Conservation (phyloP, 2,329 filamentous ascomycete genomes). For the Ophiostoma fasciatum region DNA sequence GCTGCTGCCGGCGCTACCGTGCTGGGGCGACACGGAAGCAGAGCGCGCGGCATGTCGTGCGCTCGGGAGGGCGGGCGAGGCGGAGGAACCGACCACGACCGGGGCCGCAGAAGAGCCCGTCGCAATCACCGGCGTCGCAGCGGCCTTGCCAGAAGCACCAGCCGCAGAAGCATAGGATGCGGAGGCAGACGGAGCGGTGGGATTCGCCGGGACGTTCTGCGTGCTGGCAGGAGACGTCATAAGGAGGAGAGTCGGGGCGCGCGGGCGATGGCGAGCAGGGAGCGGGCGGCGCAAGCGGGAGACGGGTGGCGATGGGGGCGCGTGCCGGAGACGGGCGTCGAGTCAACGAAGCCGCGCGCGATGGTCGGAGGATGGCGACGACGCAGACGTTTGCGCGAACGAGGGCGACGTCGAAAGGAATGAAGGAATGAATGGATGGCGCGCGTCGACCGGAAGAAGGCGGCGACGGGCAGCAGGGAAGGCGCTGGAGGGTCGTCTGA, state of each 20-base stretch:
- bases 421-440: slow-evolving; percentile 3
- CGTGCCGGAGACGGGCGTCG: too few relatives aligned
- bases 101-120: slow-evolving; percentile 39
- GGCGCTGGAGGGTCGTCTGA: too few relatives aligned
- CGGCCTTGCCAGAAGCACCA: slow-evolving; percentile 46
- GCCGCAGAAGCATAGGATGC: slow-evolving; percentile 54
- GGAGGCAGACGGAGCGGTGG: slow-evolving; percentile 36
- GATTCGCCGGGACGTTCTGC: slow-evolving; percentile 42
- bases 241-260: slow-evolving; percentile 27
- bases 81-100: too few relatives aligned
- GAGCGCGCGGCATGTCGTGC: slow-evolving; percentile 46
- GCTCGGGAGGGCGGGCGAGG: slow-evolving; percentile 25
- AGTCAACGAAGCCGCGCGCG: too few relatives aligned
- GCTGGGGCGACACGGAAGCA: slow-evolving; percentile 63
- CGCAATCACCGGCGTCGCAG: slow-evolving; percentile 45
- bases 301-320: too few relatives aligned
- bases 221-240: slow-evolving; percentile 47
- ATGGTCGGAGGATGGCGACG: too few relatives aligned
- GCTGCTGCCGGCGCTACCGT: slow-evolving; percentile 43
- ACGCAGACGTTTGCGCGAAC: too few relatives aligned
- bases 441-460: background rate
- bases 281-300: background rate
- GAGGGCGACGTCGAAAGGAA: too few relatives aligned
- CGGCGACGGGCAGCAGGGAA: background rate
- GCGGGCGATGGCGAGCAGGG: too few relatives aligned